Base-by-base conservation (phyloP, 2,329 filamentous ascomycete genomes). In the Ophiostoma novo-ulmi region DNA sequence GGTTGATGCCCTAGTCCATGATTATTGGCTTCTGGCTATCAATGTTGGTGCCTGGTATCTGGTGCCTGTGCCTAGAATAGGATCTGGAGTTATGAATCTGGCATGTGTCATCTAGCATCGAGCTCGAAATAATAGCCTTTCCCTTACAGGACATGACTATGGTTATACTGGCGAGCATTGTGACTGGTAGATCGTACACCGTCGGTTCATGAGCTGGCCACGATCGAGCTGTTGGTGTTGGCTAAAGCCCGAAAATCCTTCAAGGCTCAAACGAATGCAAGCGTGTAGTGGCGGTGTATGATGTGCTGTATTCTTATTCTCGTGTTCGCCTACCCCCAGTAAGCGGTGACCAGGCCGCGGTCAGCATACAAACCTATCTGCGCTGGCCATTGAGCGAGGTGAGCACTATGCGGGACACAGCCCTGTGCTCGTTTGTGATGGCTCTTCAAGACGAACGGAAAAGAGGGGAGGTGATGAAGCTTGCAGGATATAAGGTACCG, bases 171-270 rank as follows among this genome's bases (percentile, higher is more conserved):
- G 5, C 13, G 13, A 35, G 26, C 14, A 20, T 35, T 35, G 52
- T 52, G 48, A 68, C 20, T 38, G 11, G 61, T 31, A 7, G n/a
- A 55, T 48, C 69, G 63, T 58, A 67, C 63, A 71, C 67, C 67
- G 63, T 38, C 58, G 69, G n/a, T 68, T 69, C 26, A 38, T 14
- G 7, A 5, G 31, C 31, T 31, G 31, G 6, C 35, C n/a, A 20
- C 20, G 36, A 36, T 26, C 26, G 10, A 8, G 22, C 35, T 66
- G 63, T 52, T 66, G 35, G 61, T 41, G 55, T 58, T 58, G 52
- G 61, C 61, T 64, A 31, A 64, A 64, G 6, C 35, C 17, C 35
- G 61, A 20, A 20, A 48, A 20, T 17, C 17, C 6, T 48, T 7
- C 6, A 48, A 48, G 2, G 44, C 44, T 20, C 5, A 48, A 7